phyloP scores from a whole-genome alignment of 805 yeast species.

The Myxozyma vanderwaltii region DNA sequence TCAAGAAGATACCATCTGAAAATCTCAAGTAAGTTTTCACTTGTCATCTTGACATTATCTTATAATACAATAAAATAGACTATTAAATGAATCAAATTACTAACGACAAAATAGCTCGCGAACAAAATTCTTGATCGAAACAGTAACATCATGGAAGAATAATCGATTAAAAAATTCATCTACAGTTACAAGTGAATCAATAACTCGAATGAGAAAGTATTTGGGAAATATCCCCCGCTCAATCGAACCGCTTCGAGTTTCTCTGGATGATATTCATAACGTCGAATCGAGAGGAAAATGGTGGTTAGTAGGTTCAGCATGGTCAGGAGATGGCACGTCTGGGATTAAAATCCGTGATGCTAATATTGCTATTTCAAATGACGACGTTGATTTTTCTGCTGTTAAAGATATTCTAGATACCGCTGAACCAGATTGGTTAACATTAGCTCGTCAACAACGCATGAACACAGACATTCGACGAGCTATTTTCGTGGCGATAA shows the following conservation, averaged over 20 bases:
- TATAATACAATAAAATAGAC: no score
- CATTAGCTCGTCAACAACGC: slow-evolving; percentile 78
- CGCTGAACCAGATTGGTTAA: slow-evolving; percentile 85
- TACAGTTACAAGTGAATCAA: slow-evolving; percentile 50
- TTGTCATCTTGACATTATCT: no score
- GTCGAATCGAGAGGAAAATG: slow-evolving; percentile 87
- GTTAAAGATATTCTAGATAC: slow-evolving; percentile 65
- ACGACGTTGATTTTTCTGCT: slow-evolving; percentile 48
- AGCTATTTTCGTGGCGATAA: slow-evolving; percentile 88
- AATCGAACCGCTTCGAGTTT: slow-evolving; percentile 80
- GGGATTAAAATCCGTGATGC: slow-evolving; percentile 26
- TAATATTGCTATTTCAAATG: slow-evolving; percentile 27
- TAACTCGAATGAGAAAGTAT: slow-evolving; percentile 63
- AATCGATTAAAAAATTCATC: slow-evolving; percentile 62
- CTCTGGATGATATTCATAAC: slow-evolving; percentile 76
- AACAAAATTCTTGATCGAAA: slow-evolving; percentile 79
- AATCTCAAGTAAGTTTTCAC: slow-evolving; percentile 15
- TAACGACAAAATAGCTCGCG: slow-evolving; percentile 51
- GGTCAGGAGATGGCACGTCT: slow-evolving; percentile 62
- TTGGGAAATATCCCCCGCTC: slow-evolving; percentile 52
- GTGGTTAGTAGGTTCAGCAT: slow-evolving; percentile 99
- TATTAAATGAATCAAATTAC: no score
- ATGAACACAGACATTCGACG: slow-evolving; percentile 96
- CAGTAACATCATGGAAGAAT: slow-evolving; percentile 81
- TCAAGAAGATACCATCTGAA: slow-evolving; percentile 42